Evolutionary conservation across 1,139 yeast species (phyloP), one percentile per base, ranked within the genome.

Genomic region (Yamadazyma trypodendri): DNA sequence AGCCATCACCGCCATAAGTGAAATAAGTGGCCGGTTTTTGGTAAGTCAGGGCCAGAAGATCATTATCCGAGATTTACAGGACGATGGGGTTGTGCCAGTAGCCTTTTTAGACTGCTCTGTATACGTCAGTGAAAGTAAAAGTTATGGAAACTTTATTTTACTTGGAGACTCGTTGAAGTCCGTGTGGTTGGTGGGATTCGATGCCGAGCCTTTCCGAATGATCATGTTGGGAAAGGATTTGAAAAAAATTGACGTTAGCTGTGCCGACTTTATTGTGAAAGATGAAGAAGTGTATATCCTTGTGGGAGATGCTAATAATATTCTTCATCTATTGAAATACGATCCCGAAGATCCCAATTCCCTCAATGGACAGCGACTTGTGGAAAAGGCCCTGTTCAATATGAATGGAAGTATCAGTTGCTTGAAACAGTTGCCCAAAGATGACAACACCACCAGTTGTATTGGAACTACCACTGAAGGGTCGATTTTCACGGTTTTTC

Each of bases 161-260:
- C 61, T 89, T 20, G 96, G 95, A 14, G 99, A 92, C 60, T 72
- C 88, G 0, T 70, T 81, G 59, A 84, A 86, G 48, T 84, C 95
- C 48, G 69, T 88, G 6, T 81, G 92, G 72, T 70, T 94, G 40
- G 83, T 82, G 18, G 97, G 97, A 1, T 90, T 89, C 61, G 96
- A 90, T 55, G 92, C 95, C 3, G 97, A 92, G 52, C 99, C 98
- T 1, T 90, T 86, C 59, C 68, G 97, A 46, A 81, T 92, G 83
- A 71, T 87, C 18, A 61, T 77, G 46, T 63, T 94, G 38, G 92
- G 96, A 7, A 85, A 84, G 52, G 96, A 90, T 56, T 69, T 78
- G 28, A 74, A 78, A 23, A 61, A 72, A 13, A 63, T 84, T 30
- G 84, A 81, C 50, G 84, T 85, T 1, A 68, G 61, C 39, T 74